These are phyloP conservation scores for Closterium sp. DNA, from an alignment of 139 green algal genomes.

Conservation along the genomic window DNA sequence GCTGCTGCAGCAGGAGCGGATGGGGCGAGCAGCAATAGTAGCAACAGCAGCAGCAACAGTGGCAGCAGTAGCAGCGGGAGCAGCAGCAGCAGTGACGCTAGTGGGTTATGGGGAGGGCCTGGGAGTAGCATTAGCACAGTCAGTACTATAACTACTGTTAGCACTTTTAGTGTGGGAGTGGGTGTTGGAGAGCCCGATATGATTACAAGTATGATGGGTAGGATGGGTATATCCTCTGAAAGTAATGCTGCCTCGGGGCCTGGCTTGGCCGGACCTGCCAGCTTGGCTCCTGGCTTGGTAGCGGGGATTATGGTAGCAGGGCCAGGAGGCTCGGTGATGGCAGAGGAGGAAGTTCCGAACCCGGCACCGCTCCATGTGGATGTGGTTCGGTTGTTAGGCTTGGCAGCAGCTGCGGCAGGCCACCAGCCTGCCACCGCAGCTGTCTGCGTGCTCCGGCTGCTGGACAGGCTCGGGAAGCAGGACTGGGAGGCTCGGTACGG, in stretches of 20 bases:
- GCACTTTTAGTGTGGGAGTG: not conserved
- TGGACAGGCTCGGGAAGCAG: not conserved
- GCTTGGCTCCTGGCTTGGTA: not conserved
- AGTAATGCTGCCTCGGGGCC: not conserved
- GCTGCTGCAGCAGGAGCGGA: too few relatives aligned
- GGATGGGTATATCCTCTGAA: not conserved
- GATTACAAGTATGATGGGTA: not conserved
- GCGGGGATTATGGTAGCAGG: not conserved
- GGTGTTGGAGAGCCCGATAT: not conserved
- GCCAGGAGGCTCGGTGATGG: not conserved
- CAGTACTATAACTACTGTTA: not conserved
- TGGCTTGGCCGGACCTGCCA: not conserved
- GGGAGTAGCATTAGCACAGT: not conserved
- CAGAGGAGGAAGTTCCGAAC: not conserved
- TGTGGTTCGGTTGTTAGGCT: not conserved
- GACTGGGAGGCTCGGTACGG: not conserved
- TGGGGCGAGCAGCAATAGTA: too few relatives aligned
- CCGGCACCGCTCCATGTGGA: not conserved
- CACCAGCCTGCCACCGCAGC: not conserved
- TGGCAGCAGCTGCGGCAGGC: not conserved
- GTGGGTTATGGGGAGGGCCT: not conserved
- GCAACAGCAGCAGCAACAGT: not conserved
- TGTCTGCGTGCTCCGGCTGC: not conserved
- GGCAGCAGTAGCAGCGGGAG: not conserved
- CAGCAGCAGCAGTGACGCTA: not conserved